A percentile compares a stretch with the other conserved stretches of the same genome.
phyloP scores from a whole-genome alignment of 129 eudicot species.

The Apium graveolens region DNA sequence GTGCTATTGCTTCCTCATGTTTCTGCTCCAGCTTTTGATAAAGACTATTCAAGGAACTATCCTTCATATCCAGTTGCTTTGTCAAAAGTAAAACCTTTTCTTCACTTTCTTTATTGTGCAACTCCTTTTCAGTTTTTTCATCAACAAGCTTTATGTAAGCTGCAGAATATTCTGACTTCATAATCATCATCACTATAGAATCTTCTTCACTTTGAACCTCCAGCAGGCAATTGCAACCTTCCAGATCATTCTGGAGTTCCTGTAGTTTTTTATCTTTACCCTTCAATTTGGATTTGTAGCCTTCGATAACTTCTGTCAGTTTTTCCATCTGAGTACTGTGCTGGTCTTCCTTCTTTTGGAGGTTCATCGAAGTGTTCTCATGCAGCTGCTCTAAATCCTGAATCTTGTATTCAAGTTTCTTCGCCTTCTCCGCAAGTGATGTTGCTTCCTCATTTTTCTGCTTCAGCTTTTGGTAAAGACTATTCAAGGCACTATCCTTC shows the following conservation, averaged over 20 bases:
- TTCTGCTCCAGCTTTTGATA: slow-evolving; percentile 22
- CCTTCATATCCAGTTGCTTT: slow-evolving; percentile 29
- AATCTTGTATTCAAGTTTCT: too few relatives aligned
- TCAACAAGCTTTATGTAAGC: slow-evolving; percentile 28
- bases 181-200: too few relatives aligned
- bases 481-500: slow-evolving; percentile 21
- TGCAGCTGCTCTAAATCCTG: too few relatives aligned
- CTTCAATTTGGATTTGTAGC: too few relatives aligned
- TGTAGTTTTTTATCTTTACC: too few relatives aligned
- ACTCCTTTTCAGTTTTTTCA: slow-evolving; percentile 21
- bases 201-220: too few relatives aligned
- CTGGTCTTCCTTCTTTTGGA: too few relatives aligned
- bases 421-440: slow-evolving; percentile 25
- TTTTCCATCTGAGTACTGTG: too few relatives aligned
- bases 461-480: slow-evolving; percentile 19
- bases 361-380: too few relatives aligned
- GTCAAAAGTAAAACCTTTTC: slow-evolving; percentile 28
- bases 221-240: too few relatives aligned
- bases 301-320: too few relatives aligned
- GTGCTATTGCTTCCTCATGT: slow-evolving; percentile 28
- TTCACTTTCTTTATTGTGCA: slow-evolving; percentile 23
- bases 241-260: too few relatives aligned
- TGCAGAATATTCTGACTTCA: slow-evolving; percentile 16
- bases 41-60: slow-evolving; percentile 21
- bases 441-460: slow-evolving; percentile 33